Percentiles rank a stretch among this genome's conserved stretches.
Evolutionary conservation across 2,329 filamentous ascomycete genomes (phyloP).

Genomic region (Penicillium brasilianum): DNA sequence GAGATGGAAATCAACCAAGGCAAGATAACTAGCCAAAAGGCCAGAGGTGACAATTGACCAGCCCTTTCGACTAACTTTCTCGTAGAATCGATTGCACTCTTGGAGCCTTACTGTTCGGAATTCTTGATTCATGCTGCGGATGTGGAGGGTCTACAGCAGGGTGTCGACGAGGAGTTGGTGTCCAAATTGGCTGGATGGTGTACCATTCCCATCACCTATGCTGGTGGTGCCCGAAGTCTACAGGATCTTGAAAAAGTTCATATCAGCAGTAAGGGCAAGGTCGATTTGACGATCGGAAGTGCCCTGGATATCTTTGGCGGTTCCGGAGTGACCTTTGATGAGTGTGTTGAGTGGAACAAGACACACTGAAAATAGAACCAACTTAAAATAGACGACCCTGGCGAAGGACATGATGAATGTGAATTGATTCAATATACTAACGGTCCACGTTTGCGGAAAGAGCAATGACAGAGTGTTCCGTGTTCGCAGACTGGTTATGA

Average conservation of each 20-base stretch:
- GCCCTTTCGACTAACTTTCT: neutral
- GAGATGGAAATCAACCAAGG: slow-evolving; percentile 92
- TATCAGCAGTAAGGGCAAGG: slow-evolving; percentile 74
- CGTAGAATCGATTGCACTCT: slow-evolving; percentile 74
- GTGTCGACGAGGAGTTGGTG: slow-evolving; percentile 87
- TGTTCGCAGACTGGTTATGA: neutral
- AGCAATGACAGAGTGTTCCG: neutral
- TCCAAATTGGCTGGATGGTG: slow-evolving; percentile 80
- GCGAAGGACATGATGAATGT: neutral
- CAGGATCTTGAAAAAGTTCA: slow-evolving; percentile 84
- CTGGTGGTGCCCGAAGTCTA: slow-evolving; percentile 84
- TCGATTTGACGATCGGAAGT: slow-evolving; percentile 95
- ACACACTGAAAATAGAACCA: slow-evolving; percentile 68
- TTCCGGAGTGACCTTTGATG: slow-evolving; percentile 80
- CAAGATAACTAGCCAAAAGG: slow-evolving; percentile 43
- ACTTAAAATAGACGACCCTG: slow-evolving; percentile 30
- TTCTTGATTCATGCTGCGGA: slow-evolving; percentile 97
- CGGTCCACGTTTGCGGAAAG: neutral
- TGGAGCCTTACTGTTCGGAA: slow-evolving; percentile 93
- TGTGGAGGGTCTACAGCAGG: slow-evolving; percentile 89
- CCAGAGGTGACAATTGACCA: neutral
- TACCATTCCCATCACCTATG: slow-evolving; percentile 91
- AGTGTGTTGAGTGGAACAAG: slow-evolving; percentile 87
- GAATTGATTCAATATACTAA: neutral
- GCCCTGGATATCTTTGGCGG: slow-evolving; percentile 96